Base-by-base conservation (phyloP, 2,329 filamentous ascomycete genomes). In the Cytospora mali region DNA sequence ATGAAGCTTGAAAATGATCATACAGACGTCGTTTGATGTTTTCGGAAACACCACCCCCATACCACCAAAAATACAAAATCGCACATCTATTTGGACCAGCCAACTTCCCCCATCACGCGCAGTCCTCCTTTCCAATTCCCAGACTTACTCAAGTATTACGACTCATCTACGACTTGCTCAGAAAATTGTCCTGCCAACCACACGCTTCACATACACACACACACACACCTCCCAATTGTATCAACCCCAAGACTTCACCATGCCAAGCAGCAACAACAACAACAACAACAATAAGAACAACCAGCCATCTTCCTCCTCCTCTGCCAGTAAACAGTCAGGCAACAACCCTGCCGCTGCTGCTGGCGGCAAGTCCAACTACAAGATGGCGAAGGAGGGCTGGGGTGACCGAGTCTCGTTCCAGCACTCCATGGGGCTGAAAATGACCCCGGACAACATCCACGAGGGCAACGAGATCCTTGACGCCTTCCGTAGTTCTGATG, bases 381-480 rank as follows among this genome's bases (percentile, higher is more conserved):
- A 23, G n/a, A 54, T 61, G 27, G 9, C 52, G 46, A 61, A 58
- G 35, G 28, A 57, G 7, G 33, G 51, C 2, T 64, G 54, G 58
- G 53, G 23, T 14, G 29, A 51, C 21, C 58, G 58, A 2, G 28
- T 18, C 5, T 21, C 9, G 18, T 64, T 57, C 7, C 58, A 64
- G 33, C n/a, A 33, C 6, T 64, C 62, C 10, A 31, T 53, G 14
- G 53, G 53, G 13, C 29, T 64, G 14, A 13, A 18, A 21, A 64
- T 64, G 62, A 35, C 39, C 11, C 25, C 49, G 14, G 58, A 58
- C 14, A 53, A 27, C 7, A 61, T 64, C 14, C 28, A 53, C 3
- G 49, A 64, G 28, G 58, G 54, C 18, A 53, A 64, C 29, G 18
- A 14, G 23, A 55, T 61, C 6, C 49, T 64, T 28, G 49, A 58